Conservation (phyloP, 2,329 filamentous ascomycete genomes). For the Trichophyton verrucosum region DNA sequence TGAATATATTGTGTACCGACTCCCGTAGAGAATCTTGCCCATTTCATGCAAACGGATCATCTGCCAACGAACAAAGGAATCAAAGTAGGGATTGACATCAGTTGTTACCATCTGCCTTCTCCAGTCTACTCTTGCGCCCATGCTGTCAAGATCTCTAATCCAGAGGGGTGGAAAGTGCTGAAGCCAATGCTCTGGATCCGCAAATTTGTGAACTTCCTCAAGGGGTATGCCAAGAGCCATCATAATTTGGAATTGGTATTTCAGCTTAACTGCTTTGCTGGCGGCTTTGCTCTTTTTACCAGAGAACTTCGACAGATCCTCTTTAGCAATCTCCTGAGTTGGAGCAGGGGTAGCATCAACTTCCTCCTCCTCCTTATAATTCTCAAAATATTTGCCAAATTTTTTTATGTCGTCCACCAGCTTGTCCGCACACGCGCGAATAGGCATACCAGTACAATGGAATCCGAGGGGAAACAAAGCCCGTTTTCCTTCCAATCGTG, state of each 20-base stretch:
- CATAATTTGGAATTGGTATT: constrained; percentile 96
- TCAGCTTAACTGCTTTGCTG: constrained; percentile 80
- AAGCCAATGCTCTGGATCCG: constrained; percentile 85
- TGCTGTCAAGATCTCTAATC: constrained; percentile 62
- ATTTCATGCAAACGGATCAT: constrained; percentile 85
- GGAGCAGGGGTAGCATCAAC: constrained; percentile 46
- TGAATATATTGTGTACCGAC: constrained; percentile 84
- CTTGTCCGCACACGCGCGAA: constrained; percentile 96
- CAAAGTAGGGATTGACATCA: constrained; percentile 92
- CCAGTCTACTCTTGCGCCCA: constrained; percentile 88
- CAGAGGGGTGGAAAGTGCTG: constrained; percentile 79
- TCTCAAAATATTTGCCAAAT: constrained; percentile 78
- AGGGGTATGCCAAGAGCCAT: constrained; percentile 73
- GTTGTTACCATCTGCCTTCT: constrained; percentile 86
- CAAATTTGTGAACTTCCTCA: constrained; percentile 85
- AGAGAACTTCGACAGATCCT: constrained; percentile 81
- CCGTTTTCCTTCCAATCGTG: constrained; percentile 80
- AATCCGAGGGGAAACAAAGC: constrained; percentile 84
- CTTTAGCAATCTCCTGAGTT: constrained; percentile 52
- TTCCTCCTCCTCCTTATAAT: constrained; percentile 54
- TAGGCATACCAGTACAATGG: constrained; percentile 95
- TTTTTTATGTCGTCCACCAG: constrained; percentile 75
- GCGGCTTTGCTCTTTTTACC: constrained; percentile 87
- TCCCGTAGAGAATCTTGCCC: constrained; percentile 86
- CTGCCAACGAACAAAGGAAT: constrained; percentile 91